These are phyloP conservation scores for Naematelia encephala DNA, from an alignment of 768 basidiomycete species.

Conservation along the genomic window DNA sequence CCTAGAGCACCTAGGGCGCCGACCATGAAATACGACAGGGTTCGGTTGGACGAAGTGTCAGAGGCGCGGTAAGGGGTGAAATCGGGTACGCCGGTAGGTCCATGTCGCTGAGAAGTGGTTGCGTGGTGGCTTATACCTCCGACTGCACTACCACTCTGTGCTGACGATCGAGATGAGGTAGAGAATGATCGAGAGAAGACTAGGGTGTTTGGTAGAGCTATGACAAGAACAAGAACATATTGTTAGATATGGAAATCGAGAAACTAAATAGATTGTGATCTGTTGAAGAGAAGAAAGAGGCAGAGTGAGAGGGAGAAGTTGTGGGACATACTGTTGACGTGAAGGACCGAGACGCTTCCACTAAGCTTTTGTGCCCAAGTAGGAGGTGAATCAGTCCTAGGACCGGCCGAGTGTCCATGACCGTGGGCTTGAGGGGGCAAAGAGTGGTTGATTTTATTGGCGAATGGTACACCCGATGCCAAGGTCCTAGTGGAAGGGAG, in stretches of 20 bases:
- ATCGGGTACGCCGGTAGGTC: constrained; percentile 73
- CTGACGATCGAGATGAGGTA: constrained; percentile 60
- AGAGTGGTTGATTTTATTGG: constrained; percentile 69
- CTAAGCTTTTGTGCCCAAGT: constrained; percentile 30
- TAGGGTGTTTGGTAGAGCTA: constrained; percentile 59
- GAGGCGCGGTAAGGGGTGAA: constrained; percentile 76
- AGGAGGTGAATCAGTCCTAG: constrained; percentile 32
- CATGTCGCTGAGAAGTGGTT: neutral
- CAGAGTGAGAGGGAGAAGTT: neutral
- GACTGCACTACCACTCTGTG: constrained; percentile 57
- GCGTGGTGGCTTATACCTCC: constrained; percentile 38
- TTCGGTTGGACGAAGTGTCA: constrained; percentile 52
- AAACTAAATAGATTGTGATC: constrained; percentile 1
- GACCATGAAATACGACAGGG: constrained; percentile 55
- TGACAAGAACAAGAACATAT: no score
- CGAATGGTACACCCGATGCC: constrained; percentile 73
- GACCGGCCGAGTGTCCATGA: constrained; percentile 58
- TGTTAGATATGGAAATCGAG: no score
- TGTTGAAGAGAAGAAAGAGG: neutral
- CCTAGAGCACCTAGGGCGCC: constrained; percentile 81
- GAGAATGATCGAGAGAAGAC: constrained; percentile 68
- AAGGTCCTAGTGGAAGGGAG: constrained; percentile 75
- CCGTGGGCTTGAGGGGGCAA: constrained; percentile 62
- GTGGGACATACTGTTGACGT: constrained; percentile 6
- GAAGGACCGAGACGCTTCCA: constrained; percentile 15